Conservation (phyloP, 257 asterid genomes). For the Linderniella brevidens region DNA sequence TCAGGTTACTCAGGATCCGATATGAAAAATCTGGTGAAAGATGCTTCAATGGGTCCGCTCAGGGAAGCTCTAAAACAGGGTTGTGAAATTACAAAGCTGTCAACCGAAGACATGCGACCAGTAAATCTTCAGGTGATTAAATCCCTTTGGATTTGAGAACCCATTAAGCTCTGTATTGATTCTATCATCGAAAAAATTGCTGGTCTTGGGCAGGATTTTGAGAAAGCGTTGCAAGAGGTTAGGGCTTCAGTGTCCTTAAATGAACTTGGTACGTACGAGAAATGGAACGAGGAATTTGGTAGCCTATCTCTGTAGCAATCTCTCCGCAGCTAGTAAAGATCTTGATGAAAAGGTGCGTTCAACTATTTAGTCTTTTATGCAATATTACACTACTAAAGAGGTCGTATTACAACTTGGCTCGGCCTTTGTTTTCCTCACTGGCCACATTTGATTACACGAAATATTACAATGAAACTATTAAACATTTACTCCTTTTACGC, state of each 20-base stretch:
- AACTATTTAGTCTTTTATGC: no score
- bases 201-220: conserved; percentile 46
- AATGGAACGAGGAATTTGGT: conserved; percentile 88
- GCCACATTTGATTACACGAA: no score
- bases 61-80: conserved; percentile 85
- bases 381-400: no score
- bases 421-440: no score
- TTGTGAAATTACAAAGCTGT: conserved; percentile 60
- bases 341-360: no score
- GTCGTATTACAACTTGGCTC: no score
- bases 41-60: conserved; percentile 97
- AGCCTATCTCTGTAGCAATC: conserved; percentile 57
- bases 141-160: not conserved
- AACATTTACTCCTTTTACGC: no score
- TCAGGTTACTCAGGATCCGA: conserved; percentile 99
- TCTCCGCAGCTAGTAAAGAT: not conserved
- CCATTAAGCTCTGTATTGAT: not conserved
- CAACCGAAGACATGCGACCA: conserved; percentile 85
- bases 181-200: not conserved
- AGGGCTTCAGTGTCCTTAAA: conserved; percentile 82
- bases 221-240: conserved; percentile 79
- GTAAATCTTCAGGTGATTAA: conserved; percentile 57
- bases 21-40: conserved; percentile 97
- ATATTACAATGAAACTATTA: no score
- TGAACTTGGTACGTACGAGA: conserved; percentile 72